Conservation (phyloP, 495 filamentous ascomycete genomes). For the Lindgomyces ingoldianus region DNA sequence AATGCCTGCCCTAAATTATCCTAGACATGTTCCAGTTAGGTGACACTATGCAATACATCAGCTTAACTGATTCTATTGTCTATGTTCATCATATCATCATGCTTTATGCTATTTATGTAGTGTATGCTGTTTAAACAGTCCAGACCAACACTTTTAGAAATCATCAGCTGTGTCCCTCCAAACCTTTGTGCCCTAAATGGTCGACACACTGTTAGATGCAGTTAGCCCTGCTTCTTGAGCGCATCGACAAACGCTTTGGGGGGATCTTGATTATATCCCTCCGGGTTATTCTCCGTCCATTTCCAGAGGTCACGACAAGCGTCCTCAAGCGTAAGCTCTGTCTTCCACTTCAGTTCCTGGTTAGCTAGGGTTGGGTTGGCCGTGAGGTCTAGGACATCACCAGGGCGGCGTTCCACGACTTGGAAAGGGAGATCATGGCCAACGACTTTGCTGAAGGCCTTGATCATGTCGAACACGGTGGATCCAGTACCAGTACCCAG, state of each 20-base stretch:
- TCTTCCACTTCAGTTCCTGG: constrained; percentile 88
- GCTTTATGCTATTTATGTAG: constrained; percentile 1
- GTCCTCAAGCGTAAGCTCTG: constrained; percentile 83
- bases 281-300: constrained; percentile 93
- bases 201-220: no score
- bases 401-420: constrained; percentile 76
- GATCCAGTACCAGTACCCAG: constrained; percentile 91
- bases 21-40: not conserved
- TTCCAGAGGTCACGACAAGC: constrained; percentile 93
- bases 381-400: constrained; percentile 93
- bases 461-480: constrained; percentile 97
- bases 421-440: constrained; percentile 85
- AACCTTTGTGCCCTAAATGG: not conserved
- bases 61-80: not conserved
- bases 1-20: no score
- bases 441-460: constrained; percentile 84
- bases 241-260: constrained; percentile 75
- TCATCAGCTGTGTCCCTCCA: no score
- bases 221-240: constrained; percentile 24
- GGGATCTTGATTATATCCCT: constrained; percentile 88
- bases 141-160: no score
- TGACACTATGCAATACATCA: not conserved
- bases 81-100: not conserved
- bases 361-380: constrained; percentile 87
- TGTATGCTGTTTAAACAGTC: not conserved